These are phyloP conservation scores for Cucurbita pepo DNA, from an alignment of 306 rosid genomes.

Conservation along the genomic window DNA sequence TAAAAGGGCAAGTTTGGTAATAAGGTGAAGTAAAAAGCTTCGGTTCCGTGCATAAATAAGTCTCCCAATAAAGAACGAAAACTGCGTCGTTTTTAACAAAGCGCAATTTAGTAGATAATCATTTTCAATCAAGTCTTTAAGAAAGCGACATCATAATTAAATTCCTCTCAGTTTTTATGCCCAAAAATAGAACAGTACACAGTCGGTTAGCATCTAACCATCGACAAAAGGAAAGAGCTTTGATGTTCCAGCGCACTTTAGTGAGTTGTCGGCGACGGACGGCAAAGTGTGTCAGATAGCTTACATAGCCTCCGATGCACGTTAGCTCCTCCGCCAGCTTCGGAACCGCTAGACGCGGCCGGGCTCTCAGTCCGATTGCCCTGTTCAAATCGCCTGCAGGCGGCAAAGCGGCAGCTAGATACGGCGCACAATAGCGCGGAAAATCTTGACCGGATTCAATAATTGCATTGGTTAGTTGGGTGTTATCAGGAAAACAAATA, in stretches of 20 bases:
- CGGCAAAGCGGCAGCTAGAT: background rate
- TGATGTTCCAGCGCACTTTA: background rate
- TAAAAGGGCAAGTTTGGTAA: too few species aligned
- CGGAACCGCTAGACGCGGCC: constrained; percentile 13
- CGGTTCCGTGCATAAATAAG: background rate
- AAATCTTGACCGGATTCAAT: background rate
- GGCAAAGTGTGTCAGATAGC: background rate
- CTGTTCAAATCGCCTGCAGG: background rate
- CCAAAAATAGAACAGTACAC: background rate
- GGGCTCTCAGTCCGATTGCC: background rate
- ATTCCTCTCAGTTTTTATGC: background rate
- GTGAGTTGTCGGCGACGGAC: background rate
- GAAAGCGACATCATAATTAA: background rate
- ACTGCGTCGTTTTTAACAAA: background rate
- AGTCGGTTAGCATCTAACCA: background rate
- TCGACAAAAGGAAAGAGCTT: background rate
- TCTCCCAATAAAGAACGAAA: background rate
- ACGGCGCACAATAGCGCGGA: background rate
- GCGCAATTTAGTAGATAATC: background rate
- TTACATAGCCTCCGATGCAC: background rate
- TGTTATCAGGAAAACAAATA: background rate
- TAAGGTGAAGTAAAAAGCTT: background rate
- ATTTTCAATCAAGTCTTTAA: background rate
- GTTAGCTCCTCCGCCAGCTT: constrained; percentile 9
- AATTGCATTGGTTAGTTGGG: background rate